Evolutionary conservation across 2,329 filamentous ascomycete genomes (phyloP).

Genomic region (Thyridium curvatum): DNA sequence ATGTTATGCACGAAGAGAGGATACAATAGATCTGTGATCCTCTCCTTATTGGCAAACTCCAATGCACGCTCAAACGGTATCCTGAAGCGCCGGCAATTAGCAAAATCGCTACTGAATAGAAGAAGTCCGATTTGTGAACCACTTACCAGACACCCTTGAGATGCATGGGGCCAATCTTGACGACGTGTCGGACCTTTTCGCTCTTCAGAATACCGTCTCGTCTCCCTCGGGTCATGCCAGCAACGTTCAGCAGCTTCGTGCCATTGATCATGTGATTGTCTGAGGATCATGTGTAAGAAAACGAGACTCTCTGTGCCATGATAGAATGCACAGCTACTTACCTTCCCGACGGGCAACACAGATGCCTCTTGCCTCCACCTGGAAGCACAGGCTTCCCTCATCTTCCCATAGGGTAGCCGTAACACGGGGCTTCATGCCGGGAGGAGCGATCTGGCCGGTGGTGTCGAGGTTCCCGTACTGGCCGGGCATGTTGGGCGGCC

Average conservation of each 20-base stretch:
- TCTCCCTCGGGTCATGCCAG: slow-evolving; percentile 93
- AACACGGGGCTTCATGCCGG: slow-evolving; percentile 92
- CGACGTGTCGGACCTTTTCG: slow-evolving; percentile 92
- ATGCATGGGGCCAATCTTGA: slow-evolving; percentile 99
- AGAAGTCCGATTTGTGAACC: too few species aligned
- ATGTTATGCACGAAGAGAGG: slow-evolving; percentile 98
- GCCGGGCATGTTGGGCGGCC: slow-evolving; percentile 39
- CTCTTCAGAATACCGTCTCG: slow-evolving; percentile 96
- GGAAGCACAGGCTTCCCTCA: slow-evolving; percentile 94
- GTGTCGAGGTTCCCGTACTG: slow-evolving; percentile 64
- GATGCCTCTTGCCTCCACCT: slow-evolving; percentile 92
- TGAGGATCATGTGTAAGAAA: slow-evolving; percentile 24
- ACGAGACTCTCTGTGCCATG: neutral
- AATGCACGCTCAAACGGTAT: slow-evolving; percentile 97
- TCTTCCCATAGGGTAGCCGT: slow-evolving; percentile 98
- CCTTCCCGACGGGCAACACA: slow-evolving; percentile 93
- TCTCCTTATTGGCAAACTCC: slow-evolving; percentile 98
- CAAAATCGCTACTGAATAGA: neutral
- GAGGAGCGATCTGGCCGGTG: slow-evolving; percentile 87
- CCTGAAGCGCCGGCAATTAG: slow-evolving; percentile 42
- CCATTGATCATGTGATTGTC: slow-evolving; percentile 99
- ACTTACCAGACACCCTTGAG: slow-evolving; percentile 93
- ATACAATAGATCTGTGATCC: slow-evolving; percentile 93
- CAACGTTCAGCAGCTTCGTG: slow-evolving; percentile 93
- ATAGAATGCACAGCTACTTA: slow-evolving; percentile 30